Evolutionary conservation across 2,329 filamentous ascomycete species (phyloP).

Genomic region (Byssoonygena ceratinophila): DNA sequence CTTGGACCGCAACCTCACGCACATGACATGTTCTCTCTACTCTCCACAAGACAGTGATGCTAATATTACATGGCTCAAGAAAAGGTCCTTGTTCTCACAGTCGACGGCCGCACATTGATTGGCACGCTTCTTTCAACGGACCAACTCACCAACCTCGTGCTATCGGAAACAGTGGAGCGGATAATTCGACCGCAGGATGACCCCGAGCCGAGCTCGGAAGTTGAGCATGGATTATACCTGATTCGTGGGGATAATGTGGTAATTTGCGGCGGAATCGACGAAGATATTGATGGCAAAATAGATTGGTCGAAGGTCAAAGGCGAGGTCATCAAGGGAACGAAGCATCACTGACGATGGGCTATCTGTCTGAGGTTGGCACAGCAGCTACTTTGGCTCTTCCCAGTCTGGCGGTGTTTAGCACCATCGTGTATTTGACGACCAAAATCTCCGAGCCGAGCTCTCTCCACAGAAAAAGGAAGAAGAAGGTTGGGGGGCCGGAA

Average conservation of each 20-base stretch:
- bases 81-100: conserved; percentile 82
- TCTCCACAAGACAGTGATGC: background rate
- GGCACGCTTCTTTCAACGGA: conserved; percentile 80
- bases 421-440: no score
- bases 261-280: conserved; percentile 78
- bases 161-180: conserved; percentile 73
- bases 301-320: conserved; percentile 88
- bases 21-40: no score
- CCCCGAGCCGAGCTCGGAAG: conserved; percentile 65
- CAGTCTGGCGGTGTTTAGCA: no score
- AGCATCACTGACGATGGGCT: conserved; percentile 48
- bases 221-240: conserved; percentile 78
- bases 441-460: no score
- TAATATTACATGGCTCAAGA: conserved; percentile 29
- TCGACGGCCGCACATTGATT: conserved; percentile 76
- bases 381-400: no score
- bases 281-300: conserved; percentile 77
- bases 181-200: conserved; percentile 82
- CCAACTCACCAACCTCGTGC: conserved; percentile 83
- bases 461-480: no score
- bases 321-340: conserved; percentile 70
- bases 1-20: no score
- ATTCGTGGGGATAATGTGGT: conserved; percentile 93
- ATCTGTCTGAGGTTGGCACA: background rate
- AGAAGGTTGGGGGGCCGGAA: no score